These are phyloP conservation scores for Bifiguratus adelaidae DNA, from an alignment of 192 early-diverging fungal species.

Conservation along the genomic window DNA sequence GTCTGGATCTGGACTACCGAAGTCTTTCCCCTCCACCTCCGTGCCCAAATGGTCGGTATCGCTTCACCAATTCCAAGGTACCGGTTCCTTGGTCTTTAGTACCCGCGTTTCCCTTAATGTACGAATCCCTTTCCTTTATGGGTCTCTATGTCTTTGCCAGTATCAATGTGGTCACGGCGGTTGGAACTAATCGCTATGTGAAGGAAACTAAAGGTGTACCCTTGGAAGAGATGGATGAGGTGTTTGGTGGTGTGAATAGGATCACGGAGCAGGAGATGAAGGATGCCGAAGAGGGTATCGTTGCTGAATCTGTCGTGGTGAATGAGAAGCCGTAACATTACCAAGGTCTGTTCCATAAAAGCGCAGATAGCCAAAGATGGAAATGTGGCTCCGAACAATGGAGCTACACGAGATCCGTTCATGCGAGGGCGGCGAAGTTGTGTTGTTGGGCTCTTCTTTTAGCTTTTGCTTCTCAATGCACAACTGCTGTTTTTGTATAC, in stretches of 20 bases:
- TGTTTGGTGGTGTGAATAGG: conserved; percentile 31
- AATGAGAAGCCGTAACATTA: too few relatives aligned
- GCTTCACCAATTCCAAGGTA: conserved; percentile 64
- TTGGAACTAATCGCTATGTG: conserved; percentile 49
- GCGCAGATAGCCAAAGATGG: too few relatives aligned
- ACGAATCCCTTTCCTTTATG: conserved; percentile 33
- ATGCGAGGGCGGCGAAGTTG: too few relatives aligned
- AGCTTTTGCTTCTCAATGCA: too few relatives aligned
- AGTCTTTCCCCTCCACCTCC: conserved; percentile 61
- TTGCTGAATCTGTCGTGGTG: too few relatives aligned
- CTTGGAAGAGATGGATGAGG: conserved; percentile 76
- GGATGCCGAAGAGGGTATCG: too few relatives aligned
- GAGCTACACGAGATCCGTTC: too few relatives aligned
- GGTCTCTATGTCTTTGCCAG: conserved; percentile 51
- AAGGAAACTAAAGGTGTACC: conserved; percentile 69
- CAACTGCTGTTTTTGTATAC: too few relatives aligned
- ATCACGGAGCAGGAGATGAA: not conserved
- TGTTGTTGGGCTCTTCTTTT: too few relatives aligned
- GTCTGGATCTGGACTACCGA: conserved; percentile 71
- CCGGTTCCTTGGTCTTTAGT: conserved; percentile 49
- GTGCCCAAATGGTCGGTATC: conserved; percentile 57
- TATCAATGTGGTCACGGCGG: conserved; percentile 39
- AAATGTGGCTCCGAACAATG: too few relatives aligned
- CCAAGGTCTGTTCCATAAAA: too few relatives aligned
- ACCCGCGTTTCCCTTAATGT: conserved; percentile 46